These are phyloP conservation scores for Chaetomiaceae sp. DNA, from an alignment of 2,329 filamentous ascomycete genomes.

Conservation along the genomic window DNA sequence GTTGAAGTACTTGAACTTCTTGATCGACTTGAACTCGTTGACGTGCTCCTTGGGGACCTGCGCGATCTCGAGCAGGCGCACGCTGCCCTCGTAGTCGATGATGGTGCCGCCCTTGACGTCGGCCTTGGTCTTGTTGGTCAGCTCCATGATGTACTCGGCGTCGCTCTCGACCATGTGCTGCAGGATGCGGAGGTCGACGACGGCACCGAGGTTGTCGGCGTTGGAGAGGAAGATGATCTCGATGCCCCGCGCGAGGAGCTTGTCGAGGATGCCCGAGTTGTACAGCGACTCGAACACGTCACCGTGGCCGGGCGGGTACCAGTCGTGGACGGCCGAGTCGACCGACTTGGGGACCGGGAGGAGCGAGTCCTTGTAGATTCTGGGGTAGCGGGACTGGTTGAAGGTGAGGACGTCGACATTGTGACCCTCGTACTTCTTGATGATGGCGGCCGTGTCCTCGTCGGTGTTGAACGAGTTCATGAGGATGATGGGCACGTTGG, in stretches of 20 bases:
- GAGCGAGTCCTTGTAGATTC: conserved; percentile 96
- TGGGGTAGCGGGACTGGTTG: conserved; percentile 98
- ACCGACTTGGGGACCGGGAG: conserved; percentile 89
- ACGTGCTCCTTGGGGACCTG: conserved; percentile 99
- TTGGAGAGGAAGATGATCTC: conserved; percentile 99
- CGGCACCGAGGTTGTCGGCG: conserved; percentile 95
- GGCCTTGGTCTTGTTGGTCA: conserved; percentile 99
- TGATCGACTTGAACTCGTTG: conserved; percentile 99
- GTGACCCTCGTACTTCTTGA: conserved; percentile 99
- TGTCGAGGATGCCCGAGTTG: conserved; percentile 97
- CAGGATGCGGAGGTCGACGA: conserved; percentile 95
- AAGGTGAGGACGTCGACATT: conserved; percentile 99
- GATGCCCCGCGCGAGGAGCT: conserved; percentile 90
- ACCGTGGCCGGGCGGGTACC: conserved; percentile 98
- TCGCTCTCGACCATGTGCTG: conserved; percentile 99
- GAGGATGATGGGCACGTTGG: conserved; percentile 95
- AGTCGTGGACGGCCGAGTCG: conserved; percentile 85
- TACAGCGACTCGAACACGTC: conserved; percentile 99
- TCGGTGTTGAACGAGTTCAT: conserved; percentile 99
- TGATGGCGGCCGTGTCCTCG: conserved; percentile 94
- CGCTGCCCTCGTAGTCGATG: conserved; percentile 97
- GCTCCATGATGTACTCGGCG: conserved; percentile 98
- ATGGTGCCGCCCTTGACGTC: conserved; percentile 99
- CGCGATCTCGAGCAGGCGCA: conserved; percentile 94
- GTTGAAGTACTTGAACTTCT: conserved; percentile 99